A percentile compares a stretch with the other conserved stretches of the same genome.
phyloP scores from a whole-genome alignment of 257 asterid species.

The Penstemon barbatus region DNA sequence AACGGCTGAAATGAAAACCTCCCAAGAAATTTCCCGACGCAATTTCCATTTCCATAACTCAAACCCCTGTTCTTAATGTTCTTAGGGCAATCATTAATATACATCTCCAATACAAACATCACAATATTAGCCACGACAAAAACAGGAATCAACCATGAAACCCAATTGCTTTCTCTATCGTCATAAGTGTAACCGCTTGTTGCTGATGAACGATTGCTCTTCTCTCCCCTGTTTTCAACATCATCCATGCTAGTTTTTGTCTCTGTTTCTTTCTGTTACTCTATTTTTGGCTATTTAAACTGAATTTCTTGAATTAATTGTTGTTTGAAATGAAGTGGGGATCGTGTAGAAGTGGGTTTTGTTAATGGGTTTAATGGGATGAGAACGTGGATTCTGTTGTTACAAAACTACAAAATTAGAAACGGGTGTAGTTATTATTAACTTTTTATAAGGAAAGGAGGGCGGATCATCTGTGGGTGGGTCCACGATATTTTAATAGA shows the following conservation, averaged over 20 bases:
- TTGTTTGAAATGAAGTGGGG: background rate
- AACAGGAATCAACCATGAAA: constrained; percentile 76
- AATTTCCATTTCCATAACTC: constrained; percentile 30
- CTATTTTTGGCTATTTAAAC: background rate
- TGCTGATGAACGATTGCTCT: constrained; percentile 29
- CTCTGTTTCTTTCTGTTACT: background rate
- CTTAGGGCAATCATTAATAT: constrained; percentile 69
- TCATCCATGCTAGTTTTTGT: constrained; percentile 42
- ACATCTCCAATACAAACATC: constrained; percentile 70
- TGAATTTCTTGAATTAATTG: constrained; percentile 25
- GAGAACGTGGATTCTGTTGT: constrained; percentile 34
- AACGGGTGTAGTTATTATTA: constrained; percentile 28
- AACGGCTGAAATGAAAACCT: constrained; percentile 83
- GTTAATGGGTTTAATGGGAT: constrained; percentile 28
- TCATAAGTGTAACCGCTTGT: constrained; percentile 28
- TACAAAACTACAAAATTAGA: background rate
- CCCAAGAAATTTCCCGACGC: constrained; percentile 71
- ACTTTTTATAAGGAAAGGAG: constrained; percentile 38
- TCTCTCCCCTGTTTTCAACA: constrained; percentile 54
- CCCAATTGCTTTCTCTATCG: constrained; percentile 58
- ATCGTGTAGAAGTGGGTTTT: constrained; percentile 33
- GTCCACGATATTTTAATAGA: background rate
- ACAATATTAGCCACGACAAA: constrained; percentile 60
- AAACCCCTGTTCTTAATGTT: constrained; percentile 28
- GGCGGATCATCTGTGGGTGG: constrained; percentile 17